Evolutionary conservation across 2,329 filamentous ascomycete genomes (phyloP).

Genomic region (Cladosporium austrohemisphaericum): DNA sequence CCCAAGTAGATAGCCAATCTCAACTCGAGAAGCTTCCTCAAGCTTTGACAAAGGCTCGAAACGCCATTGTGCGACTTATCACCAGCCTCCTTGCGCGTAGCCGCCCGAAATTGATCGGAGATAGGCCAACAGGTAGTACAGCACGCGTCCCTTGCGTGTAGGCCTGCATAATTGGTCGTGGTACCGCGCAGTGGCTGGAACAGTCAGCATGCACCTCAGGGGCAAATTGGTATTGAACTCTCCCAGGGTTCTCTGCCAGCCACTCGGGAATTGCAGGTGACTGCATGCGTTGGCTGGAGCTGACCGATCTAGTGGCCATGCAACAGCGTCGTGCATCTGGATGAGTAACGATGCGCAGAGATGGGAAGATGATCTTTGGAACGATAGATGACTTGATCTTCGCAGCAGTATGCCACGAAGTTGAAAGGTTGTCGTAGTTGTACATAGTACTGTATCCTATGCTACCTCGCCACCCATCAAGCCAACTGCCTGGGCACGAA

Average conservation of each 20-base stretch:
- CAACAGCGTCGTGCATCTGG: no score
- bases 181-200: not conserved
- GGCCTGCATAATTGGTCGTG: not conserved
- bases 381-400: no score
- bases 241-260: not conserved
- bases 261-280: not conserved
- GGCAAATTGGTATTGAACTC: no score
- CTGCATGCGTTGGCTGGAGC: not conserved
- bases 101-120: no score
- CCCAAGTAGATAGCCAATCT: no score
- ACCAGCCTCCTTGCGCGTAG: not conserved
- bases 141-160: constrained; percentile 5
- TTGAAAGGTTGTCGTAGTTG: not conserved
- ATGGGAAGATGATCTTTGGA: no score
- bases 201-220: not conserved
- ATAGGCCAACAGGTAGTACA: not conserved
- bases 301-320: no score
- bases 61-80: not conserved
- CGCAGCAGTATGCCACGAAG: not conserved
- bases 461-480: constrained; percentile 1
- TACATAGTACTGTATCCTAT: constrained; percentile 17
- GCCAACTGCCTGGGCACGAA: not conserved
- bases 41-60: no score
- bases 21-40: no score
- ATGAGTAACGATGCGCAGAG: no score